Base-by-base conservation (phyloP, 495 filamentous ascomycete genomes). In the Tuber indicum region DNA sequence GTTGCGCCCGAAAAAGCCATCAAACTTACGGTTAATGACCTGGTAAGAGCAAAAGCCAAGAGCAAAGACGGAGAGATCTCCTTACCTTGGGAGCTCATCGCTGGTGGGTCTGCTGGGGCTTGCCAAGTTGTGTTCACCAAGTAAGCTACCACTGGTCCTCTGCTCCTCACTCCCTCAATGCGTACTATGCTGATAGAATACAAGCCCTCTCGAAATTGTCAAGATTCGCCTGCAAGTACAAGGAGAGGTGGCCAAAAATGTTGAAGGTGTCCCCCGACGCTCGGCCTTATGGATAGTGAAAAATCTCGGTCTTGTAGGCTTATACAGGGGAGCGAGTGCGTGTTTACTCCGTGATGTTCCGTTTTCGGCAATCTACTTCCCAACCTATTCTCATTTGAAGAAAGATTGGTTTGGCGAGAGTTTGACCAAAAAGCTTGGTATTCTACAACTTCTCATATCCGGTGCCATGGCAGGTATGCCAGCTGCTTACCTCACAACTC, bases 391-490 rank as follows among this genome's bases (percentile, higher is more conserved):
- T 77, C 96, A 99, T 84, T 86, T 99, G 73, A 99, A 99, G 87
- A 88, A 90, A 81, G 96, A 97, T 85, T 87, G 92, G 83, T 98
- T 98, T 81, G 96, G 96, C 85, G 96, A 99, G 85, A 89, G 90
- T 17, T 87, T 88, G n/a, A 92, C 90, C 71, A 93, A 97, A 86
- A 94, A 93, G 84, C 92, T 99, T 66, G 94, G 96, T 46, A 89
- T 99, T 72, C 78, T 97, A 39, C 96, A 98, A 85, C 92, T 99
- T 74, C 90, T 99, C 14, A 95, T 93, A 2, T 93, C 96, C 16
- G 96, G 96, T 85, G 96, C 96, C 72, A 97, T 98, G 70, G 96
- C 96, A 72, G 96, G 96, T 86, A 99, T 99, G 96, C 96, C 96
- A 21, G 94, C 96, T 3, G 96, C 96, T 9, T 99, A 99, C 86